Conservation (phyloP, 108 stramenopile species). For the Nitzschia sp. region DNA sequence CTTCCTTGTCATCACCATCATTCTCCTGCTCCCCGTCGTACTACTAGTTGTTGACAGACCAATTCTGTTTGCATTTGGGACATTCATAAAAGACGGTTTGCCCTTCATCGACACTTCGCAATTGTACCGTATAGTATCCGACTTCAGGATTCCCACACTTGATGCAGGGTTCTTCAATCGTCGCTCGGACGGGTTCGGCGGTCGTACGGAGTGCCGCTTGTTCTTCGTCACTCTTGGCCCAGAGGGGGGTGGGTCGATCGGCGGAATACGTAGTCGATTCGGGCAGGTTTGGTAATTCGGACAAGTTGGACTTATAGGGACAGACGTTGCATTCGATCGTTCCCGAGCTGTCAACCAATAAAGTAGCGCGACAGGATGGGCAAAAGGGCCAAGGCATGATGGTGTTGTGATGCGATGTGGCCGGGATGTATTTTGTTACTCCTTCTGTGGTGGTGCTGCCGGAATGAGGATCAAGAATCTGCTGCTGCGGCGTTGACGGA, state of each 20-base stretch:
- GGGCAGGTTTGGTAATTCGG: conserved; percentile 52
- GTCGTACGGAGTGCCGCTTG: conserved; percentile 56
- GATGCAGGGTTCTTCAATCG: conserved; percentile 95
- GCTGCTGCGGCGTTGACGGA: no score
- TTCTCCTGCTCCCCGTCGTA: background rate
- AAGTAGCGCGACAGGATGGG: conserved; percentile 71
- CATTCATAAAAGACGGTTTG: conserved; percentile 99
- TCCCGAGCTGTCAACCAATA: conserved; percentile 60
- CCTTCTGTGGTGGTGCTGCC: no score
- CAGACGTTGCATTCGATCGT: conserved; percentile 73
- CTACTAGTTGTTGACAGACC: conserved; percentile 87
- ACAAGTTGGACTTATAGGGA: conserved; percentile 68
- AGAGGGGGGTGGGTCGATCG: conserved; percentile 69
- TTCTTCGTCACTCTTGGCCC: conserved; percentile 85
- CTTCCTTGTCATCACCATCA: background rate
- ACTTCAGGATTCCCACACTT: conserved; percentile 92
- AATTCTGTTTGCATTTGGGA: conserved; percentile 87
- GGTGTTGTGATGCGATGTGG: no score
- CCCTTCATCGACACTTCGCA: conserved; percentile 98
- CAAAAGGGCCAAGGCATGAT: conserved; percentile 86
- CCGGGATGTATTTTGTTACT: no score
- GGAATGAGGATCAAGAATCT: no score
- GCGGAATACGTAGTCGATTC: conserved; percentile 69
- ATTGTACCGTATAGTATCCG: conserved; percentile 97
- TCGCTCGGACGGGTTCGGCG: conserved; percentile 78